A percentile compares a stretch with the other conserved stretches of the same genome.
Conservation (phyloP, 306 rosid species). For the Malus fusca region DNA sequence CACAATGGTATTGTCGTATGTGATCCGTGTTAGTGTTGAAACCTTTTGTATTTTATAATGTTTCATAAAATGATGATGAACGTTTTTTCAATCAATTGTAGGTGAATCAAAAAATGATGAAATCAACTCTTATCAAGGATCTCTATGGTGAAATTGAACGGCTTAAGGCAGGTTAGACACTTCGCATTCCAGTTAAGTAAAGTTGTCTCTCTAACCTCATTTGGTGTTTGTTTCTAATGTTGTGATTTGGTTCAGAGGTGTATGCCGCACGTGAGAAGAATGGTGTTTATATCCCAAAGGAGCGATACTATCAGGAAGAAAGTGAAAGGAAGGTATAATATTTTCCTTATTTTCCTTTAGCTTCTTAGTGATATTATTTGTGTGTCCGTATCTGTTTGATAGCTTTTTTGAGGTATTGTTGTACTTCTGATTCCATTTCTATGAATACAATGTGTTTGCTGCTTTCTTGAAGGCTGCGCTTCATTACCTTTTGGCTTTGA, state of each 20-base stretch:
- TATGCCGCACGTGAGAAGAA: constrained; percentile 95
- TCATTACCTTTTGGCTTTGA: background rate
- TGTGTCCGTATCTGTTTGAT: background rate
- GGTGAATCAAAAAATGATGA: constrained; percentile 99
- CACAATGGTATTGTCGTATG: background rate
- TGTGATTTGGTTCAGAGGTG: constrained; percentile 55
- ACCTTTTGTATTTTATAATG: background rate
- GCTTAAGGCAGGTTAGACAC: constrained; percentile 66
- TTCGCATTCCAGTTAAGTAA: background rate
- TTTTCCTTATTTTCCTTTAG: background rate
- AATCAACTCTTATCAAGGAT: constrained; percentile 90
- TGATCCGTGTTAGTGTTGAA: background rate
- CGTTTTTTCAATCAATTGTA: constrained; percentile 1
- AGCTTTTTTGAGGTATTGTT: background rate
- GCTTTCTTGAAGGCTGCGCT: background rate
- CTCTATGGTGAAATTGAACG: constrained; percentile 98
- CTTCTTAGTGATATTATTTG: background rate
- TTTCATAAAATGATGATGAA: background rate
- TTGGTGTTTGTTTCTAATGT: constrained; percentile 1
- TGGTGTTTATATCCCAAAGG: constrained; percentile 94
- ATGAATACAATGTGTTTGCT: background rate
- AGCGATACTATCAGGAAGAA: constrained; percentile 85
- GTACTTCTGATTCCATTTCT: too few relatives aligned
- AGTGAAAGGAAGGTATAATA: constrained; percentile 67
- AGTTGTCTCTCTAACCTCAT: background rate